These are phyloP conservation scores for Tillandsia fasciculata DNA, from an alignment of 176 grass and related monocot genomes.

Conservation along the genomic window DNA sequence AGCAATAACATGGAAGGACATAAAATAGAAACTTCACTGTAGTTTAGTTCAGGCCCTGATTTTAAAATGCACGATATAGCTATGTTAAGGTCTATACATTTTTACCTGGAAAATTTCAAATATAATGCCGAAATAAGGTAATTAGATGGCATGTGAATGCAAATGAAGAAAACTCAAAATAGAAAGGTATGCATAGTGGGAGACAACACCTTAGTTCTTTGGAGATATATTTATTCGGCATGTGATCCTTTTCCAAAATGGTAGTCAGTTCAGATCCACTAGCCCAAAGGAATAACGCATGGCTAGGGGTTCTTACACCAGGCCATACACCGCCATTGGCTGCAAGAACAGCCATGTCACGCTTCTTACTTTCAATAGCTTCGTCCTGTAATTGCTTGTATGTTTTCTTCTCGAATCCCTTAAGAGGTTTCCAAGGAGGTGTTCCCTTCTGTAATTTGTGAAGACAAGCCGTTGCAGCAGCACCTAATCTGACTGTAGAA, in stretches of 20 bases:
- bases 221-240: constrained; percentile 13
- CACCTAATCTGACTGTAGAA: constrained; percentile 23
- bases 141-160: background rate
- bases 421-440: constrained; percentile 24
- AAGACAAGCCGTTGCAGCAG: constrained; percentile 28
- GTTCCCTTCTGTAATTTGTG: constrained; percentile 24
- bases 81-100: no score
- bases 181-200: background rate
- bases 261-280: constrained; percentile 33
- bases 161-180: background rate
- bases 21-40: no score
- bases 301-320: constrained; percentile 26
- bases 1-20: no score
- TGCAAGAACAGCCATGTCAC: constrained; percentile 32
- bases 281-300: constrained; percentile 29
- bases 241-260: constrained; percentile 28
- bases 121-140: background rate
- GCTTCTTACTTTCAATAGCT: constrained; percentile 32
- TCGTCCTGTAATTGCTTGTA: constrained; percentile 36
- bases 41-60: no score
- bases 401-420: constrained; percentile 32
- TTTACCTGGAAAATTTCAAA: no score
- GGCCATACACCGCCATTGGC: constrained; percentile 33
- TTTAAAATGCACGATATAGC: no score
- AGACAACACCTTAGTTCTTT: background rate